Conservation (phyloP, 2,329 filamentous ascomycete species). For the Colletotrichum sp. region DNA sequence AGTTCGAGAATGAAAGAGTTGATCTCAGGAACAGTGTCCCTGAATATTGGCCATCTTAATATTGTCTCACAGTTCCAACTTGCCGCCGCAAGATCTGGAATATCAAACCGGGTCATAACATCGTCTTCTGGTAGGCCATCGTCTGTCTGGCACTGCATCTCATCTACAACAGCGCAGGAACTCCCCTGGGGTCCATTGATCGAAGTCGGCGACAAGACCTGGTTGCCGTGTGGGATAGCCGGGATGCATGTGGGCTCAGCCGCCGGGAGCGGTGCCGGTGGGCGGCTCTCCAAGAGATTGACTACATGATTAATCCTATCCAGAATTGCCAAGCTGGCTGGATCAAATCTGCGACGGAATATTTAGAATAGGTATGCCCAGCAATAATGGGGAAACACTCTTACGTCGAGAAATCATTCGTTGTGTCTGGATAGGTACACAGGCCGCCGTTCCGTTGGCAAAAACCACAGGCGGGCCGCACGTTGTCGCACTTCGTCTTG, state of each 20-base stretch:
- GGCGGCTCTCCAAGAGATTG: conserved; percentile 22
- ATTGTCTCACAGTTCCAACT: conserved; percentile 27
- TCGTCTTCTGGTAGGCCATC: not conserved
- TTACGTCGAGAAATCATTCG: conserved; percentile 31
- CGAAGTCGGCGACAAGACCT: not conserved
- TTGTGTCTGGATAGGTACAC: conserved; percentile 34
- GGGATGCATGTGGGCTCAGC: not conserved
- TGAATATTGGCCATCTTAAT: conserved; percentile 33
- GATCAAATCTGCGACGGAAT: conserved; percentile 32
- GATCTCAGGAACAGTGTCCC: conserved; percentile 23
- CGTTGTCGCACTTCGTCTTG: conserved; percentile 43
- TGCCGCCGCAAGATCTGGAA: conserved; percentile 19
- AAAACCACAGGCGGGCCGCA: conserved; percentile 38
- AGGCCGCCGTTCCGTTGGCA: conserved; percentile 34
- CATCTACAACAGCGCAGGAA: not conserved
- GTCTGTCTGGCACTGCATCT: not conserved
- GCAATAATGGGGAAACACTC: not conserved
- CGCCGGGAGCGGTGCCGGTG: not conserved
- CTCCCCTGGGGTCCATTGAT: not conserved
- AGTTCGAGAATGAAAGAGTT: conserved; percentile 22
- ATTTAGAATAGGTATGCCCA: not conserved
- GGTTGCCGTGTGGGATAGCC: not conserved
- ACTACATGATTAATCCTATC: conserved; percentile 31
- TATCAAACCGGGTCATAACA: conserved; percentile 6
- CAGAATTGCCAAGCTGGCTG: conserved; percentile 39